Evolutionary conservation across 805 yeast genomes (phyloP), one percentile per base, ranked within the genome.

Genomic region (Tetrapisispora pingtungensis): DNA sequence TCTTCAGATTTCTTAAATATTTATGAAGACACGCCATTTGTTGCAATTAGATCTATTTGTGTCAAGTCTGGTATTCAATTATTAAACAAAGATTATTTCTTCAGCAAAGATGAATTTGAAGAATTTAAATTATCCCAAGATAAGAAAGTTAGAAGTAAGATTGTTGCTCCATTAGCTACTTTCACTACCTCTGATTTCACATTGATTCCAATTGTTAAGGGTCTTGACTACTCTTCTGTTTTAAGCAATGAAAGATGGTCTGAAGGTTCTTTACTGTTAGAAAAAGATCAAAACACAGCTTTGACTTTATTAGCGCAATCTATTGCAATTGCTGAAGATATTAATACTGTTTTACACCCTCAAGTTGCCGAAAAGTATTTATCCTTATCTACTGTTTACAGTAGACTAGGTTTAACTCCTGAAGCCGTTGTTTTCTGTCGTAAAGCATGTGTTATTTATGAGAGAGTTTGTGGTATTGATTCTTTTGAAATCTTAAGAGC

Each of bases 41-140:
- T 60, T 31, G 57, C 83, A 36, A 69, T 86, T 55, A 79, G 89
- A 66, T 84, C 81, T 52, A 71, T 88, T 50, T 79, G 96, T 10
- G 55, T 69, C 43, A 83, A 84, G 64, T 77, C 80, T 53, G 97
- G 97, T 65, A 77, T 90, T 43, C 98, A 93, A 69, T 81, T 95
- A 84, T 66, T 70, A 48, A 69, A 66, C 49, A 64, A 66, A 48
- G 58, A 59, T 20, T 65, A 68, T 47, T 63, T 52, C 52, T 68
- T 64, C 56, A 70, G 76, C 30, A 58, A 59, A 37, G 77, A 70
- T 37, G 55, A 59, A 17, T 55, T 56, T 41, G 72, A 64, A 37
- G 44, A 47, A 4, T 62, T 59, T 41, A 49, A 59, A 33, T 53
- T 54, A 36, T 36, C 55, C 5, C 57, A 57, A 49, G 68, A 63